Base-by-base conservation (phyloP, 495 filamentous ascomycete species). In the Astrothelium macrocarpum region DNA sequence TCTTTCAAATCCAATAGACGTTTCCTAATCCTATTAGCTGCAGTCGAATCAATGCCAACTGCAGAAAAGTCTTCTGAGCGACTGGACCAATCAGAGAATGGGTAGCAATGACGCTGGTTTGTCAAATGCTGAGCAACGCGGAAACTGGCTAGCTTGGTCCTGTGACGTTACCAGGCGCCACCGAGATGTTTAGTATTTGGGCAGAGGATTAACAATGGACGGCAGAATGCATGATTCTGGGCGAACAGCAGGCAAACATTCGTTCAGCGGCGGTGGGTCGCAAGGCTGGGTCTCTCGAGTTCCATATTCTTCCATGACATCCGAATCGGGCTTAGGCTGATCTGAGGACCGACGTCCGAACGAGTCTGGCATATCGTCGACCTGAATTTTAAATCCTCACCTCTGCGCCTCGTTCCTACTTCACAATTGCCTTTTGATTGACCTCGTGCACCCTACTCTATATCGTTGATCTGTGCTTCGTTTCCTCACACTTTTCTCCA, bases 361-460 rank as follows among this genome's bases (percentile, higher is more conserved):
- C 23, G 20, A 28, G 49, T 0, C 0, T 26, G 49, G 49, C 49
- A 56, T 26, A 7, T 56, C 49, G 29, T 9, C 23, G 25, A 29
- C 49, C 16, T 29, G 49, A 56, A 56, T 56, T 56, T 56, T 56
- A 56, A 56, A 56, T 56, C 49, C 49, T 56, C 49, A 56, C 25
- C 20, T 29, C 49, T 28, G 49, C 49, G 25, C 23, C 49, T 29
- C 49, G 9, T 5, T 29, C 23, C 5, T 25, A 10, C 49, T 29
- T 20, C 5, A 26, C 23, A 56, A 18, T 56, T 18, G 16, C 1
- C n/a, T 5, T 49, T n/a, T 12, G 14, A 12, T 49, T n/a, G n/a
- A n/a, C n/a, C 10, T 56, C 25, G 12, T 56, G 49, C 12, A 16
- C 16, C 7, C 49, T 29, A n/a, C 25, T 29, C 16, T 12, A 9